Base-by-base conservation (phyloP, 352 stramenopile species). In the Thalassiosira livingstoniorum region DNA sequence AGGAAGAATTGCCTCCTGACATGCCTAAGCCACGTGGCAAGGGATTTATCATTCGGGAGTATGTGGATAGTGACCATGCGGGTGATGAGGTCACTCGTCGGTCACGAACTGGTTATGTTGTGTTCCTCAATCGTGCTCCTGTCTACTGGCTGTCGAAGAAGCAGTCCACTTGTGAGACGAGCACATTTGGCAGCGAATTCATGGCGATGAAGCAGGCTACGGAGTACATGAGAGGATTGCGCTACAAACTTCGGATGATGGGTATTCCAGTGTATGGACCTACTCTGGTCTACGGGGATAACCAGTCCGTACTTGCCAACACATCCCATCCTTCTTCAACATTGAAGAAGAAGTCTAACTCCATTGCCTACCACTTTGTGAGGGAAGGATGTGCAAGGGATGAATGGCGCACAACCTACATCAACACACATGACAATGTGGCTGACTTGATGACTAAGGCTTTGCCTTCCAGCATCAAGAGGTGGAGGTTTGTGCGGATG, bases 201-300 rank as follows among this genome's bases (percentile, higher is more conserved):
- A 10, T 61, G 10, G 34, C 57, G 45, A 69, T 53, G 47, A 63
- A 62, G 23, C 31, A 74, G 29, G 45, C 27, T 23, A 51, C 47
- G 18, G 65, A 74, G 27, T 74, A 74, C 47, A 29, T 64, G 25
- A 35, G 34, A 37, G 69, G 55, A 1, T n/a, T 78, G 0, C 13
- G 55, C 5, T 87, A 85, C 53, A 85, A 83, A 39, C 54, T 87
- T 1, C 15, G 80, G 25, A 82, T 84, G 66, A 72, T 78, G 39
- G 66, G 75, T 1, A 71, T 83, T 61, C 55, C 43, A 18, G 53
- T 78, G 18, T n/a, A 75, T n/a, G 54, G 53, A n/a, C 73, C 63
- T 39, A 29, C 54, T 1, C 61, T 76, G 61, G 53, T 76, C 1
- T 75, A 31, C 60, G 62, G 45, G 1, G 73, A 76, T 39, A 84